Evolutionary conservation across 2,329 filamentous ascomycete species (phyloP).

Genomic region (Botryotinia convoluta): DNA sequence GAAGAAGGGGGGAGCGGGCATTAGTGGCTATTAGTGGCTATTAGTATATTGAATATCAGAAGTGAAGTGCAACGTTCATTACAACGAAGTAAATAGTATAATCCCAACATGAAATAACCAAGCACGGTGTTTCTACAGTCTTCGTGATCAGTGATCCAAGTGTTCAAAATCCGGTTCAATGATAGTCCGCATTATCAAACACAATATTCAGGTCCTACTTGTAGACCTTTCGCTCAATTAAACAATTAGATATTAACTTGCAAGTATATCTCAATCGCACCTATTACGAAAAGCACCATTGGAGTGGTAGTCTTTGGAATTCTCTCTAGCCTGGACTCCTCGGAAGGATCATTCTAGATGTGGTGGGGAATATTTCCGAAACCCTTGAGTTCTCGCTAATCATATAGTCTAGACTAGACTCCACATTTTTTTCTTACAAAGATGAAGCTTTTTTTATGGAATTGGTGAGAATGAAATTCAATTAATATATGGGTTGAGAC

Average conservation of each 20-base stretch:
- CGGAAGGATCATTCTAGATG: background rate
- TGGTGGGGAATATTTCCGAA: no score
- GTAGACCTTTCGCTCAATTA: no score
- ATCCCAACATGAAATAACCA: no score
- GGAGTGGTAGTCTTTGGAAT: background rate
- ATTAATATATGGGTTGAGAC: background rate
- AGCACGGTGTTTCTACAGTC: no score
- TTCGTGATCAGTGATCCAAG: no score
- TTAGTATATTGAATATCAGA: background rate
- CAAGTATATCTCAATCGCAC: background rate
- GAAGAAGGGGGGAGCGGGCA: no score
- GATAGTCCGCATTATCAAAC: background rate
- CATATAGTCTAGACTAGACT: no score
- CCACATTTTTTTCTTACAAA: background rate
- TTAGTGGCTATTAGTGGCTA: background rate
- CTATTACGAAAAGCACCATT: background rate
- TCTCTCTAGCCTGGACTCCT: background rate
- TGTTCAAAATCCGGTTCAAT: background rate
- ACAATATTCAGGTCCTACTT: no score
- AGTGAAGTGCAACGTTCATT: background rate
- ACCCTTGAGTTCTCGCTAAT: background rate
- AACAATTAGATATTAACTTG: background rate
- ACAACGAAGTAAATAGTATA: background rate
- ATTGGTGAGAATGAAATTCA: background rate
- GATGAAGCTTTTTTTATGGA: background rate